phyloP scores from a whole-genome alignment of 805 yeast species.

The Isabelozyma rhagii region DNA sequence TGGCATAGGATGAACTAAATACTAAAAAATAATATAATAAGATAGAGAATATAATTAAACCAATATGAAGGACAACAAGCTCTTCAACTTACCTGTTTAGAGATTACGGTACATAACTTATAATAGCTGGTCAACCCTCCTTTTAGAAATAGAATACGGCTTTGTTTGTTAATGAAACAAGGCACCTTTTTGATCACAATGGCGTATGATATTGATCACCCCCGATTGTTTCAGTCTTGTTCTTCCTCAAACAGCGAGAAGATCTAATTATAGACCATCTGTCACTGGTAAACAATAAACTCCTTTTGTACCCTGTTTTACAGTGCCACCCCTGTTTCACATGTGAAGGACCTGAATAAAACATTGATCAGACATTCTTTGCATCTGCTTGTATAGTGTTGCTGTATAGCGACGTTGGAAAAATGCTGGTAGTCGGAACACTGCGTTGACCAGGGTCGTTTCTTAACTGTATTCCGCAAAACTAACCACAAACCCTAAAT shows the following conservation, averaged over 20 bases:
- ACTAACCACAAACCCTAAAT: background rate
- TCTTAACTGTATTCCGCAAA: background rate
- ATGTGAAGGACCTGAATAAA: background rate
- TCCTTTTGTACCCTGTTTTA: background rate
- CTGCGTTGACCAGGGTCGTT: no score
- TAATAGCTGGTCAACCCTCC: background rate
- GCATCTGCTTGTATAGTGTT: no score
- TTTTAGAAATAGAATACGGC: background rate
- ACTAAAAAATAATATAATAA: background rate
- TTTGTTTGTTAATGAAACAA: background rate
- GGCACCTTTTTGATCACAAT: background rate
- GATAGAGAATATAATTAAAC: background rate
- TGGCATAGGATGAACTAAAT: background rate
- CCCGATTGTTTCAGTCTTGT: background rate
- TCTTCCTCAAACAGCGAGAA: background rate
- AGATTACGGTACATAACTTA: no score
- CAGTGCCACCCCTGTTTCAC: background rate
- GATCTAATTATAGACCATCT: background rate
- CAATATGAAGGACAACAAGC: background rate
- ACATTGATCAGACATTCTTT: background rate
- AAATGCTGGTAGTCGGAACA: no score
- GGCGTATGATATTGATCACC: background rate
- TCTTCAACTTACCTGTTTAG: no score
- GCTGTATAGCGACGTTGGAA: background rate
- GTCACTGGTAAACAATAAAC: background rate